Evolutionary conservation across 2,329 filamentous ascomycete genomes (phyloP), one percentile per base, ranked within the genome.

Genomic region (Daldinia eschscholtzii): DNA sequence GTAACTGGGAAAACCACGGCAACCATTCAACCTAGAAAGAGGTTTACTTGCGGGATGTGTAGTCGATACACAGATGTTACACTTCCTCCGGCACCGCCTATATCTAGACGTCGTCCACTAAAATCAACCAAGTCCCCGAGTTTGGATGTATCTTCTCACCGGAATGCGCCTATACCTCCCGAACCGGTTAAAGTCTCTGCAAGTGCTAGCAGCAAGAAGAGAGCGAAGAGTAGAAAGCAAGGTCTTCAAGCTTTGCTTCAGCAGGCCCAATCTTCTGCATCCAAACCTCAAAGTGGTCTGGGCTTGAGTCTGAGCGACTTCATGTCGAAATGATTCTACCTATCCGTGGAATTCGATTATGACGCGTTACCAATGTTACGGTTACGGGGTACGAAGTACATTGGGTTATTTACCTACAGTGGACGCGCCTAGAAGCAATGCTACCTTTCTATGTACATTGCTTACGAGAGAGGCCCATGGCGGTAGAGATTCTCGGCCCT

Each of bases 231-330:
- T 68, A 83, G 89, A 67, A 92, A 91, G 78, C 86, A 88, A 37
- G 89, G 88, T 0, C 81, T 92, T n/a, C 87, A 91, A 76, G 88
- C 89, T 57, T 77, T 92, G 44, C 81, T 92, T n/a, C 84, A 84
- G 55, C 86, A 88, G 70, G 82, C 82, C 58, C 83, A 81, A 74
- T 74, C 80, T 4, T 74, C 81, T 12, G 81, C 75, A 44, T 71
- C 76, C 66, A 81, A 74, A 15, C 64, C 76, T 10, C 74, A 74
- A 46, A 75, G 73, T 35, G 79, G 82, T 2, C 75, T 82, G 50
- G 81, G 80, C 18, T 77, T 89, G 33, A 88, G 84, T 68, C 82
- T 89, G n/a, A 81, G 85, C 33, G 85, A 88, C 75, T 88, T 89
- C 70, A 84, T 86, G 82, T 80, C 81, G 72, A 82, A 81, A 65